Percentiles rank a stretch among this genome's conserved stretches.
Conservation (phyloP, 2,329 filamentous ascomycete genomes). For the Elsinoe perseae region DNA sequence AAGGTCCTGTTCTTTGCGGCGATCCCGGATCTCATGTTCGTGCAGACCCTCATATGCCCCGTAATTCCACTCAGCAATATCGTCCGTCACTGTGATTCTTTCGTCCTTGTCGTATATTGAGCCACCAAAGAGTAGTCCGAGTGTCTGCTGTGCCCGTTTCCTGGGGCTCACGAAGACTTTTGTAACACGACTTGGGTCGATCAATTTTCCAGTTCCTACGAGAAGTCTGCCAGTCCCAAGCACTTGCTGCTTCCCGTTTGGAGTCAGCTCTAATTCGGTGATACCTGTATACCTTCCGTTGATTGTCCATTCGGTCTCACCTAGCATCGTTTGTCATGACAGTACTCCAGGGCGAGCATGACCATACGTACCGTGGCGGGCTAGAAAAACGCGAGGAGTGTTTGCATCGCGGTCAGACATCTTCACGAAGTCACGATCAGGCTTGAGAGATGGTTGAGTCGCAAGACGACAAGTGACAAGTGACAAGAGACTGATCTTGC, state of each 20-base stretch:
- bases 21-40: slow-evolving; percentile 56
- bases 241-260: slow-evolving; percentile 34
- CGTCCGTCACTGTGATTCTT: slow-evolving; percentile 41
- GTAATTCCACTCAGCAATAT: slow-evolving; percentile 81
- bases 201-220: slow-evolving; percentile 44
- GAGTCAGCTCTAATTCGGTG: slow-evolving; percentile 39
- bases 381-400: slow-evolving; percentile 16
- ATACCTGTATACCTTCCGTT: slow-evolving; percentile 41
- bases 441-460: too few species aligned
- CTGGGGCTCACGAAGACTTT: slow-evolving; percentile 46
- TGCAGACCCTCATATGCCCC: slow-evolving; percentile 72
- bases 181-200: slow-evolving; percentile 43
- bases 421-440: background rate
- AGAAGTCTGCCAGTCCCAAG: slow-evolving; percentile 37
- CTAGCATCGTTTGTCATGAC: slow-evolving; percentile 20
- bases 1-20: slow-evolving; percentile 52
- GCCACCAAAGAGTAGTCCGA: slow-evolving; percentile 37
- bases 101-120: slow-evolving; percentile 36
- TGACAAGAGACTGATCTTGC: too few species aligned
- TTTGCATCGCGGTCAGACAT: slow-evolving; percentile 15
- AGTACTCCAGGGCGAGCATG: too few species aligned
- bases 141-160: slow-evolving; percentile 42
- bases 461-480: too few species aligned
- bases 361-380: slow-evolving; percentile 3
- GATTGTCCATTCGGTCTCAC: slow-evolving; percentile 44